Base-by-base conservation (phyloP, 225 moss, liverwort and hornwort genomes). In the Physcomitrium patens region DNA sequence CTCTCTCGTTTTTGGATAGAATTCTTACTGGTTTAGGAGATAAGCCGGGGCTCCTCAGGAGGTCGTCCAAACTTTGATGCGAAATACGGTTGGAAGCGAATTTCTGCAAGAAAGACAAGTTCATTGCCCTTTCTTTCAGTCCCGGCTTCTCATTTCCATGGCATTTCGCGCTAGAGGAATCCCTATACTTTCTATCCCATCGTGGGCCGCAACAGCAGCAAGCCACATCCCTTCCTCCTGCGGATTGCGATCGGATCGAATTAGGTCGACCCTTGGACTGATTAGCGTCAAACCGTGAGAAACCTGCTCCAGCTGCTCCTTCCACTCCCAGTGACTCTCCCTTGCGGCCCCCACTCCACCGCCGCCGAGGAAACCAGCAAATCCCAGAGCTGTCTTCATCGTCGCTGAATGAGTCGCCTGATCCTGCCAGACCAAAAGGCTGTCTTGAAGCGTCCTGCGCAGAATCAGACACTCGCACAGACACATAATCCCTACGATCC, bases 191-290 rank as follows among this genome's bases (percentile, higher is more conserved):
- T 10, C 24, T 37, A 17, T 37, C 13, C 77, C 77, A 73, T 6
- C 67, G 68, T 18, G 63, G 68, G 31, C 73, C 77, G 23, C 81
- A 68, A 23, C 77, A 81, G 55, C 76, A 76, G 61, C 81, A 59
- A 56, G 46, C 17, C 14, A 17, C 42, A 12, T 59, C 47, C 5
- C 27, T 26, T 18, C 71, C 26, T 18, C 15, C 62, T 10, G 65
- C 7, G 56, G 26, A 65, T 1, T 23, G 65, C n/a, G 61, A 62
- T n/a, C 48, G 55, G 22, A 46, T 65, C 52, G 24, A 44, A 19
- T 12, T 22, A 10, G 73, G 52, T 51, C 76, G 20, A 28, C 41
- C 26, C 23, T 19, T 77, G 8, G 65, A 48, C 9, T 59, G 50
- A 58, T 82, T 77, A 9, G 53, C 63, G 37, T 73, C 63, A 7